Evolutionary conservation across 768 basidiomycete species (phyloP), one percentile per base, ranked within the genome.

Genomic region (Xanthoconium stramineum): DNA sequence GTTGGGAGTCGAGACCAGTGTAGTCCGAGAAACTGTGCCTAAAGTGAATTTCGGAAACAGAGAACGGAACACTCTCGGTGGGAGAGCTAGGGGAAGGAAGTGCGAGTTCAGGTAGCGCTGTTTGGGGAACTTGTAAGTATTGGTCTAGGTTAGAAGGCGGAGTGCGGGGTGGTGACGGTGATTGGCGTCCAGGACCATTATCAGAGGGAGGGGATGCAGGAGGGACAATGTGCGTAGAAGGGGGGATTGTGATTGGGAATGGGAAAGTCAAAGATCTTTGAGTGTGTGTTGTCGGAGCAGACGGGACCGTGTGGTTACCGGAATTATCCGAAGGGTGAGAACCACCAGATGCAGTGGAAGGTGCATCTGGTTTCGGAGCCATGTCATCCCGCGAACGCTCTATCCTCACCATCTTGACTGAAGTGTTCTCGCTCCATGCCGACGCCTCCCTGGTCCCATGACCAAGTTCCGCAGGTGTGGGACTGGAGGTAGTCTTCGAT

Each of bases 1-100:
- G 68, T 19, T 70, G 74, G 15, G 70, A 72, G 47, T 71, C 71
- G 11, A 67, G 39, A 44, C 37, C 62, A n/a, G 57, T 51, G 47
- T 63, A 72, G 35, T 73, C 72, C 8, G 70, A 71, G 50, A 52
- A 62, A 39, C 70, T 80, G 43, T 78, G 74, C 37, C 78, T 72
- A 66, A 81, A 82, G 47, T 79, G 72, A 33, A 82, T 70, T 12
- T 83, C 82, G 15, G 80, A 80, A n/a, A 81, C 76, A 15, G 82
- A 80, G 54, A 81, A 73, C 2, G 82, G 80, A 37, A 83, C 71
- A 54, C 83, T 85, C 46, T 84, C 80, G 0, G 81, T 80, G 37
- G 82, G 83, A 14, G 84, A 83, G 30, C 70, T 74, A 32, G 75
- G 63, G 46, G 67, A 65, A n/a, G 69, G 32, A 63, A 46, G 65